These are phyloP conservation scores for Haplosporangium sp. DNA, from an alignment of 371 early-diverging fungal species.

Conservation along the genomic window DNA sequence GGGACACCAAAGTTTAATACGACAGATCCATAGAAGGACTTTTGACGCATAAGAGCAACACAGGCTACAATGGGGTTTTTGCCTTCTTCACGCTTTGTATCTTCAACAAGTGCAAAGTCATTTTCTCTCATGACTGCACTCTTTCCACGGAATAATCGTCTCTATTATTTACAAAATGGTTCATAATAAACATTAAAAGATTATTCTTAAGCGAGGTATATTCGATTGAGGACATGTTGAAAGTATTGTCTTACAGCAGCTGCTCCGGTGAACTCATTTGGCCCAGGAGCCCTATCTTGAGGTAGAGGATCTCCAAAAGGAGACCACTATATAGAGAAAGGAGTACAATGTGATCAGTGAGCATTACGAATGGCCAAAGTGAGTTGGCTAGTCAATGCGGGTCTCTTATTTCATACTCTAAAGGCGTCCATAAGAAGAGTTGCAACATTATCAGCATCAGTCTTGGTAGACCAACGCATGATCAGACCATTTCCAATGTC, in stretches of 20 bases:
- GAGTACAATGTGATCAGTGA: not conserved
- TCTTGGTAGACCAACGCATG: conserved; percentile 54
- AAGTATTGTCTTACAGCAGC: conserved; percentile 14
- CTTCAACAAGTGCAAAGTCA: conserved; percentile 50
- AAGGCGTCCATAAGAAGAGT: conserved; percentile 21
- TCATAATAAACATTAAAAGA: too few relatives aligned
- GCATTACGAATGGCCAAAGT: too few relatives aligned
- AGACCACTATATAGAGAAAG: conserved; percentile 20
- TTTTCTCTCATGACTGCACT: not conserved
- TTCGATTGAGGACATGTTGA: too few relatives aligned
- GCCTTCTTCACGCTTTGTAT: conserved; percentile 22
- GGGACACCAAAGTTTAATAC: conserved; percentile 33
- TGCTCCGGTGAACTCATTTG: conserved; percentile 18
- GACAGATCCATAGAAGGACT: conserved; percentile 39
- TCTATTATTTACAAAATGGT: not conserved
- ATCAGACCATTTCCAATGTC: not conserved
- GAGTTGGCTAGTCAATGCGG: not conserved
- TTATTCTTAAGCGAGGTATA: too few relatives aligned
- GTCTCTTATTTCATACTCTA: conserved; percentile 8
- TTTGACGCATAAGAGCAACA: conserved; percentile 19
- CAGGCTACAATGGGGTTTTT: conserved; percentile 49
- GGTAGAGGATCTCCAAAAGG: conserved; percentile 24
- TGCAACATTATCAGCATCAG: conserved; percentile 32
- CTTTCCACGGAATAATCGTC: conserved; percentile 2
- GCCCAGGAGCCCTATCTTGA: conserved; percentile 22